Evolutionary conservation across 108 stramenopile genomes (phyloP), one percentile per base, ranked within the genome.

Genomic region (Licmophora abbreviata): DNA sequence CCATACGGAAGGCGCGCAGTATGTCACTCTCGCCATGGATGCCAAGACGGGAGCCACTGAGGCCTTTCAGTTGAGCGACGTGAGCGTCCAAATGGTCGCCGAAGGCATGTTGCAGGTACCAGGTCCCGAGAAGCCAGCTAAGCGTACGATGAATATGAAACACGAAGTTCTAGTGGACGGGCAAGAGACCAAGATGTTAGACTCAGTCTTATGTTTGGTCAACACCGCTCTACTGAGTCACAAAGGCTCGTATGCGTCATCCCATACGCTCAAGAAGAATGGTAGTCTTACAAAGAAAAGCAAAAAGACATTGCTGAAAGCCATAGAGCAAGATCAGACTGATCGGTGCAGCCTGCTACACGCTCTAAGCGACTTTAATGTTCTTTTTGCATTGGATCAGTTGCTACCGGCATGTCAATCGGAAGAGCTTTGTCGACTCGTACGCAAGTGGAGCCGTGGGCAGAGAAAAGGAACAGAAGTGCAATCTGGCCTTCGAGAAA

Each of bases 11-110:
- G 85, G 81, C 2, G 50, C 48, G 34, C 68, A 76, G 37, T 92
- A 83, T 64, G 74, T 81, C 1, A 88, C 85, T 0, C 44, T 87
- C 40, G 70, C 85, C 22, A 73, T 87, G 71, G 77, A 88, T 68
- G 85, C 78, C 11, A 75, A 61, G 17, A 51, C 66, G 1, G 90
- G 90, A 30, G 83, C 85, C 10, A 81, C 85, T 0, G 90, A 92
- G 63, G 90, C 83, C 43, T 92, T 92, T 61, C 85, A 87, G 64
- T 55, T 92, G 52, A 83, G 79, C 50, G 85, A 92, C 50, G 79
- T 83, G 5, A 57, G 61, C 27, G 81, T 92, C 4, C 90, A 92
- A 67, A 92, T 92, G 85, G 81, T 83, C 1, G 76, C 84, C 38
- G 85, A 92, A 69, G 75, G 64, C 25, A 50, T 85, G 50, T 51